Conservation (phyloP, 371 early-diverging fungal genomes). For the Syncephalastrum racemosum region DNA sequence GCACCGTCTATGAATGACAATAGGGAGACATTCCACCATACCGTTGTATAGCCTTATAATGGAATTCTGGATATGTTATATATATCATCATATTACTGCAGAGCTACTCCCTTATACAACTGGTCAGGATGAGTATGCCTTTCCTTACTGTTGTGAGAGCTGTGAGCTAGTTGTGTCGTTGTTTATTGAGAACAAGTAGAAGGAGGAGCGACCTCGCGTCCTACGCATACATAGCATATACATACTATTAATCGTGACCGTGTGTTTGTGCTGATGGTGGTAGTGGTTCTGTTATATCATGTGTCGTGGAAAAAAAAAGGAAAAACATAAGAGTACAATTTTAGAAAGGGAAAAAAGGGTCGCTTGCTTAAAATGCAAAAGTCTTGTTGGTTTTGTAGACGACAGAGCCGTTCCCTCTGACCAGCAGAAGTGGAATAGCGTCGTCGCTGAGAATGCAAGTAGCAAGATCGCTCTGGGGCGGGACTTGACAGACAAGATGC, state of each 20-base stretch:
- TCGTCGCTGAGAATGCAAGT: not conserved
- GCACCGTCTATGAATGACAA: too few species aligned
- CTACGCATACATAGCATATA: too few species aligned
- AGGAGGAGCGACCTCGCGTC: too few species aligned
- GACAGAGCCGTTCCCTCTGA: constrained; percentile 38
- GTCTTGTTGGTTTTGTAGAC: constrained; percentile 43
- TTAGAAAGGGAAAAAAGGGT: constrained; percentile 3
- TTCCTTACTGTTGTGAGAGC: not conserved
- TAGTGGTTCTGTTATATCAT: too few species aligned
- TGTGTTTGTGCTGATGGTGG: too few species aligned
- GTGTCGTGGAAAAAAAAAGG: not conserved
- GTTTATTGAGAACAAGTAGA: not conserved
- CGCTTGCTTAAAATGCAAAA: constrained; percentile 22
- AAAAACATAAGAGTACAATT: not conserved
- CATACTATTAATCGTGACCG: too few species aligned
- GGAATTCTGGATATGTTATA: too few species aligned
- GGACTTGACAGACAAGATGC: constrained; percentile 18
- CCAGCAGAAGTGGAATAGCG: constrained; percentile 42
- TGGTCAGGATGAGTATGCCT: too few species aligned
- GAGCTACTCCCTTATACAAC: too few species aligned
- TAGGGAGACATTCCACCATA: too few species aligned
- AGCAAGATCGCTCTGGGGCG: constrained; percentile 7
- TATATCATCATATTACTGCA: too few species aligned
- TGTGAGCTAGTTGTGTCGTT: not conserved
- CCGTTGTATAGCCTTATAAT: too few species aligned